Evolutionary conservation across 192 early-diverging fungal species (phyloP).

Genomic region (Mortierella claussenii): DNA sequence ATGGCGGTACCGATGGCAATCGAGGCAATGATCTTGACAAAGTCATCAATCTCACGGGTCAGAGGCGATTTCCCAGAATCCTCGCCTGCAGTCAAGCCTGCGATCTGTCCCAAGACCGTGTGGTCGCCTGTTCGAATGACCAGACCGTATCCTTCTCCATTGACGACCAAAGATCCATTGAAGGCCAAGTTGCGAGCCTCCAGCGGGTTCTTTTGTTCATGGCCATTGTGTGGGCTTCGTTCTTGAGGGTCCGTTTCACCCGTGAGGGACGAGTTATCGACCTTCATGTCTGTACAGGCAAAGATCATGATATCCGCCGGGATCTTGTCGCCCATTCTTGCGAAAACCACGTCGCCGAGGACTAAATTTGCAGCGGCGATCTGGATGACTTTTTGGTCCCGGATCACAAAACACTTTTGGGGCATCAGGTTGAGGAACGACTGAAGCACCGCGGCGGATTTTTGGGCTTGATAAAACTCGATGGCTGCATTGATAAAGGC

Average conservation of each 20-base stretch:
- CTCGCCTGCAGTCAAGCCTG: conserved; percentile 84
- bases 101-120: conserved; percentile 97
- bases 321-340: conserved; percentile 93
- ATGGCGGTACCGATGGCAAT: conserved; percentile 79
- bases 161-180: conserved; percentile 86
- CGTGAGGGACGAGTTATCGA: conserved; percentile 96
- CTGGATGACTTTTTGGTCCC: conserved; percentile 73
- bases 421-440: conserved; percentile 95
- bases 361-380: conserved; percentile 80
- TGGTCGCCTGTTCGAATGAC: conserved; percentile 92
- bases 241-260: conserved; percentile 97
- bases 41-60: conserved; percentile 77
- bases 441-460: conserved; percentile 89
- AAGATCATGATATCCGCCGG: conserved; percentile 92
- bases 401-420: conserved; percentile 79
- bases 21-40: conserved; percentile 88
- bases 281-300: conserved; percentile 86
- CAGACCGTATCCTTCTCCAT: conserved; percentile 90
- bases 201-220: conserved; percentile 81
- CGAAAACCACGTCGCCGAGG: conserved; percentile 86
- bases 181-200: conserved; percentile 93
- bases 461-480: conserved; percentile 93
- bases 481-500: conserved; percentile 90
- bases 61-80: conserved; percentile 80
- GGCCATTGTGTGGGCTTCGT: conserved; percentile 66